A percentile compares a stretch with the other conserved stretches of the same genome.
Conservation (phyloP, 202 grass and related monocot genomes). For the Zizania palustris region DNA sequence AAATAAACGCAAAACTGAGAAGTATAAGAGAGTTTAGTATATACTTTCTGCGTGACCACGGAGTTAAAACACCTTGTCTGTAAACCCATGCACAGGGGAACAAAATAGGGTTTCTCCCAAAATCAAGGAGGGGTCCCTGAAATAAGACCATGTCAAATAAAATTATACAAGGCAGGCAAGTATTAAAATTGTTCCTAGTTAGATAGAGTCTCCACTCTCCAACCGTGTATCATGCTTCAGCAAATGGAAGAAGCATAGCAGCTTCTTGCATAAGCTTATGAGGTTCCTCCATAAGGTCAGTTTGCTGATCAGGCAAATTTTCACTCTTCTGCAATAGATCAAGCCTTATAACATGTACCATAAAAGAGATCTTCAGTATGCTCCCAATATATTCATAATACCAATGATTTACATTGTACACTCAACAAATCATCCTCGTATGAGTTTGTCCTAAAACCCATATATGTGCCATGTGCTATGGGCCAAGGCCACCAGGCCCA, state of each 20-base stretch:
- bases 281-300: slow-evolving; percentile 65
- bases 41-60: slow-evolving; percentile 83
- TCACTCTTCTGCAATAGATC: slow-evolving; percentile 84
- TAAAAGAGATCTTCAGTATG: slow-evolving; percentile 40
- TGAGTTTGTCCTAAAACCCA: not conserved
- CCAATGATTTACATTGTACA: not conserved
- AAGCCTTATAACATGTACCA: slow-evolving; percentile 62
- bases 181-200: slow-evolving; percentile 17
- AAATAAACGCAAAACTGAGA: slow-evolving; percentile 24
- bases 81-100: slow-evolving; percentile 98
- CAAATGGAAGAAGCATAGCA: slow-evolving; percentile 71
- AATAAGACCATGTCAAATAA: slow-evolving; percentile 43
- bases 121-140: slow-evolving; percentile 93
- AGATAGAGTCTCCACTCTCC: slow-evolving; percentile 30
- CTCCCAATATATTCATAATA: slow-evolving; percentile 30
- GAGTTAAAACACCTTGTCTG: slow-evolving; percentile 92
- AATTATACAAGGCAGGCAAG: slow-evolving; percentile 22
- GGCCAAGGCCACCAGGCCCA: too few relatives aligned
- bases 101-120: slow-evolving; percentile 95
- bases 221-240: slow-evolving; percentile 97
- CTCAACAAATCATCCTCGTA: not conserved
- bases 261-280: slow-evolving; percentile 76
- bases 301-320: slow-evolving; percentile 51
- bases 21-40: slow-evolving; percentile 9
- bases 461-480: too few relatives aligned